Base-by-base conservation (phyloP, 2,329 filamentous ascomycete species). In the Talaromyces sp. region DNA sequence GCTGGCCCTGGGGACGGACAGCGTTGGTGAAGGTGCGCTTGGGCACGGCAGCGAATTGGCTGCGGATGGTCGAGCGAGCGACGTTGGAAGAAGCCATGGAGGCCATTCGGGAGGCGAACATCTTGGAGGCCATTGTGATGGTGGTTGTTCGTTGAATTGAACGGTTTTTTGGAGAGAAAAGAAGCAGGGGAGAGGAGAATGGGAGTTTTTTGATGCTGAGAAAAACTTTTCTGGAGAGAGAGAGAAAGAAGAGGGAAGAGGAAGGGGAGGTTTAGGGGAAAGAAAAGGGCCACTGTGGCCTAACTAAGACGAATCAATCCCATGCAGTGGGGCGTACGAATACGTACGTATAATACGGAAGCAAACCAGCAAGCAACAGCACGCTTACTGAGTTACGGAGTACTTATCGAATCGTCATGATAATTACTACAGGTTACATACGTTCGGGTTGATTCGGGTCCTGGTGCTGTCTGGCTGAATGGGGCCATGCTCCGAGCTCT, bases 101-200 rank as follows among this genome's bases (percentile, higher is more conserved):
- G 80, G 88, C 87, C 83, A 91, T 84, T 80, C 89, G 86, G 75
- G 88, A 87, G 78, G 89, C 86, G 81, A 90, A 84, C 79, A 91
- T 84, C 82, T 89, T 89, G 79, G 86, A 84, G 79, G 89, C 87
- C 89, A 92, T 92, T 90, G 84, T 85, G 84, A 86, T 80, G 73
- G 49, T 56, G 52, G 55, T 35, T n/a, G 19, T 58, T 61, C 59
- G 38, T 50, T 75, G 76, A 74, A 75, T 73, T 75, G 75, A 78
- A 77, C 38, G 32, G 32, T 13, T 38, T 78, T 71, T 71, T n/a
- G n/a, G 68, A 69, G 71, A 68, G 67, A 68, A 69, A 68, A 61
- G 50, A 60, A 63, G 51, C 58, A 56, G 63, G 59, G 51, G 55
- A 59, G 53, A 58, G 58, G 68, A 68, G 70, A 68, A 72, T 71